phyloP scores from a whole-genome alignment of 148 eudicot genomes.

The Tetragonia tetragonoides region DNA sequence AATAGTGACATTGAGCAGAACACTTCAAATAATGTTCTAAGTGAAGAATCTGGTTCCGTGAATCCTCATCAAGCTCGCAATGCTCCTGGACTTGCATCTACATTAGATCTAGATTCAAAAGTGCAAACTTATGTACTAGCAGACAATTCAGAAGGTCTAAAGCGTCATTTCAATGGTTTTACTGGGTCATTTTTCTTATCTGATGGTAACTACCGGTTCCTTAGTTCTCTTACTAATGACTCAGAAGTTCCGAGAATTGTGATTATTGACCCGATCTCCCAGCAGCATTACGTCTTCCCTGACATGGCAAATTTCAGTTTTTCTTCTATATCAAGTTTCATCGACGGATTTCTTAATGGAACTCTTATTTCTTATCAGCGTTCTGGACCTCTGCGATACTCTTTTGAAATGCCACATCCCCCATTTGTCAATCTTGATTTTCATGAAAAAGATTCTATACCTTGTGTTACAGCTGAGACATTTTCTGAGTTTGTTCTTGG shows the following conservation, averaged over 20 bases:
- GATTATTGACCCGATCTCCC: slow-evolving; percentile 67
- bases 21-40: slow-evolving; percentile 17
- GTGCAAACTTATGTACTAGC: slow-evolving; percentile 16
- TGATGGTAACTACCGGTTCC: slow-evolving; percentile 66
- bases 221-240: slow-evolving; percentile 55
- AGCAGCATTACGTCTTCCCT: slow-evolving; percentile 64
- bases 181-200: slow-evolving; percentile 57
- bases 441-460: slow-evolving; percentile 66
- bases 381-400: slow-evolving; percentile 42
- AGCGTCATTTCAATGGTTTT: slow-evolving; percentile 30
- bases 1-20: slow-evolving; percentile 15
- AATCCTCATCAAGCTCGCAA: slow-evolving; percentile 24
- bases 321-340: slow-evolving; percentile 44
- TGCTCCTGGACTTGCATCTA: slow-evolving; percentile 22
- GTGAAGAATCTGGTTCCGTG: slow-evolving; percentile 20
- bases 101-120: slow-evolving; percentile 32
- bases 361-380: slow-evolving; percentile 65
- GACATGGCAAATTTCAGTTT: slow-evolving; percentile 41
- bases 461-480: slow-evolving; percentile 49
- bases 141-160: slow-evolving; percentile 26
- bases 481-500: slow-evolving; percentile 75
- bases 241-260: slow-evolving; percentile 62
- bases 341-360: slow-evolving; percentile 61
- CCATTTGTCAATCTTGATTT: slow-evolving; percentile 91
- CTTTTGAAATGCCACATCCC: slow-evolving; percentile 49